These are phyloP conservation scores for Mycena leptocephala DNA, from an alignment of 768 basidiomycete genomes.

Conservation along the genomic window DNA sequence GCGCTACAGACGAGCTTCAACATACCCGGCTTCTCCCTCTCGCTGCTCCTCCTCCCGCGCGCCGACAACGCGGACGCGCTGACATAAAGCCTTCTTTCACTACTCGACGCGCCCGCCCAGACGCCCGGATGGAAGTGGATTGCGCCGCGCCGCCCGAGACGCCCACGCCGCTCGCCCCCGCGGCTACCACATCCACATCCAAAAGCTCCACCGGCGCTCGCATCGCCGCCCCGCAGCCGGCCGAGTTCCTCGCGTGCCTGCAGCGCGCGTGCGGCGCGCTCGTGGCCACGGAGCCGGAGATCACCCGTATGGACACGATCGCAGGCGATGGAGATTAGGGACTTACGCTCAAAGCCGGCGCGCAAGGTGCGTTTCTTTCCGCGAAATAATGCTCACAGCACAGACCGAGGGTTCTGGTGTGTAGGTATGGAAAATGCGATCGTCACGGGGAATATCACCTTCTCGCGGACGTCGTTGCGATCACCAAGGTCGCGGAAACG, in stretches of 20 bases:
- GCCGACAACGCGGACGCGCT: slow-evolving; percentile 53
- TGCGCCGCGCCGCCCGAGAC: slow-evolving; percentile 59
- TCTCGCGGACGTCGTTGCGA: slow-evolving; percentile 73
- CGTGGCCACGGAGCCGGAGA: slow-evolving; percentile 87
- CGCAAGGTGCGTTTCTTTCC: slow-evolving; percentile 59
- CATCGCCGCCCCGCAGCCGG: slow-evolving; percentile 57
- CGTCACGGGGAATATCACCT: slow-evolving; percentile 69
- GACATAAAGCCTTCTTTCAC: slow-evolving; percentile 66
- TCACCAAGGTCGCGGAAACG: slow-evolving; percentile 86
- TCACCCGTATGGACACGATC: slow-evolving; percentile 92
- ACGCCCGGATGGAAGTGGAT: slow-evolving; percentile 93
- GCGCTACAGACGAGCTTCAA: slow-evolving; percentile 83
- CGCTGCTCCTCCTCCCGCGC: slow-evolving; percentile 82
- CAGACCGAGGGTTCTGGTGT: not conserved
- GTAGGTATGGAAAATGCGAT: slow-evolving; percentile 77
- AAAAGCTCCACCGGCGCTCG: slow-evolving; percentile 19
- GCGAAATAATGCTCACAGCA: not conserved
- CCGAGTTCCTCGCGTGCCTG: slow-evolving; percentile 70
- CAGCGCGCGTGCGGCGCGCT: slow-evolving; percentile 76
- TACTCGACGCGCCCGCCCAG: slow-evolving; percentile 78
- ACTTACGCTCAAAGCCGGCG: slow-evolving; percentile 77
- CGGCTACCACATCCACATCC: slow-evolving; percentile 23
- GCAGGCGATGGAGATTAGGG: slow-evolving; percentile 90
- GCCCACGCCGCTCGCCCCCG: slow-evolving; percentile 33
- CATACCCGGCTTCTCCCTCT: slow-evolving; percentile 94